Percentiles rank a stretch among this genome's conserved stretches.
These are phyloP conservation scores for Trichoderma atrobrunneum DNA, from an alignment of 2,329 filamentous ascomycete genomes.

Conservation along the genomic window DNA sequence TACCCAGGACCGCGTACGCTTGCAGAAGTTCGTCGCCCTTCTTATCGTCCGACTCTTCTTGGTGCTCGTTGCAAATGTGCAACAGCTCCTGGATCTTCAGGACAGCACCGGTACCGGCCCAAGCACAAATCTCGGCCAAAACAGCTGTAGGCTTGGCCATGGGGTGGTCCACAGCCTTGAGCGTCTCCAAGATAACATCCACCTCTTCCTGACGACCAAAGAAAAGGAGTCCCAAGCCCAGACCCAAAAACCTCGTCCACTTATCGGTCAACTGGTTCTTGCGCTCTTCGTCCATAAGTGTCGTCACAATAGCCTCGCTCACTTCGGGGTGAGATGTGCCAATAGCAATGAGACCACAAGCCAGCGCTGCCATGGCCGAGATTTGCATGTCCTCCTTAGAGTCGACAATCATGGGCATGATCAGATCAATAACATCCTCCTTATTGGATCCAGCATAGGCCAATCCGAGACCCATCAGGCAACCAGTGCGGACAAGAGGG, in stretches of 20 bases:
- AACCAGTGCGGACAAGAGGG: constrained; percentile 72
- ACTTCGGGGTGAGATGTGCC: constrained; percentile 90
- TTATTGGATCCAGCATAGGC: constrained; percentile 94
- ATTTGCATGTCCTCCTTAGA: constrained; percentile 87
- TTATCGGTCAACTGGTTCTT: constrained; percentile 92
- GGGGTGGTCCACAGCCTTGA: constrained; percentile 95
- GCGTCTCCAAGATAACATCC: constrained; percentile 93
- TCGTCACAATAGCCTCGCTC: constrained; percentile 87
- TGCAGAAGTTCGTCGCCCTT: constrained; percentile 94
- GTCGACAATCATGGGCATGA: constrained; percentile 85
- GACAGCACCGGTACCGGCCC: constrained; percentile 95
- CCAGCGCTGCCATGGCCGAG: constrained; percentile 91
- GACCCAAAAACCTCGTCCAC: constrained; percentile 94
- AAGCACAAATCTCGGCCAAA: constrained; percentile 93
- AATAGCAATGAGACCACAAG: constrained; percentile 86
- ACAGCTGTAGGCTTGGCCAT: constrained; percentile 96
- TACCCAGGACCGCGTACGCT: constrained; percentile 90
- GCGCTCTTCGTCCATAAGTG: constrained; percentile 89
- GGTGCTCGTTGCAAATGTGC: constrained; percentile 96
- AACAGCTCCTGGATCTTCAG: constrained; percentile 96
- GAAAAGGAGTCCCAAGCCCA: constrained; percentile 89
- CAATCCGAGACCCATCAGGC: constrained; percentile 93
- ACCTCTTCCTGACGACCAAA: constrained; percentile 98
- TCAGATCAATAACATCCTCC: constrained; percentile 77
- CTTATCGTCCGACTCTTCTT: constrained; percentile 91